Evolutionary conservation across 1,284 basidiomycete genomes (phyloP), one percentile per base, ranked within the genome.

Genomic region (Apiotrichum gracile): DNA sequence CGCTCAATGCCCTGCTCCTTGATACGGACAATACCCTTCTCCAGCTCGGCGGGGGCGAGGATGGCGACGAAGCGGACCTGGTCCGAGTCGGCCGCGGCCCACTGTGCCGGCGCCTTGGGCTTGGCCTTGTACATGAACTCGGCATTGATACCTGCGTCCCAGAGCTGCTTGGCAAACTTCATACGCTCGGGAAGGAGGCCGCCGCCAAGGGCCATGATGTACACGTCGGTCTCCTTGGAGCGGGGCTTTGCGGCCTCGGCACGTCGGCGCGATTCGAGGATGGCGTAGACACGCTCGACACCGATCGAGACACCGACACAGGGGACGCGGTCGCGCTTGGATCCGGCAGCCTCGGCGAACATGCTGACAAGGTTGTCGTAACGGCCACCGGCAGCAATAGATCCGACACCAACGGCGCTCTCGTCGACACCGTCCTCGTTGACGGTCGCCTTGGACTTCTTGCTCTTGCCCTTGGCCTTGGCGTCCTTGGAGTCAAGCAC

Each of bases 301-400:
- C 96, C 96, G 61, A 98, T 87, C 60, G 85, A 89, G 31, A 97
- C 83, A 22, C 96, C 94, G 13, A 98, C 85, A 72, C 96, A 99
- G 0, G 93, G 94, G 50, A 94, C 82, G 8, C 80, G 77, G 37
- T 63, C 69, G 49, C 69, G 73, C 60, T 71, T 73, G 16, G 65
- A 86, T 0, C 86, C 81, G 0, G 88, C 86, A 0, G 89, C 86
- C 7, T 87, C 81, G 21, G 85, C 82, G 76, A 99, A 97, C 80
- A 93, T 85, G 45, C 88, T 87, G 2, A 98, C 94, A n/a, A 99
- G 85, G 61, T 88, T 87, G 78, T 98, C 94, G 78, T 98, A 98
- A 42, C 94, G 82, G 14, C 96, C 94, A 19, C 96, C 96, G 0
- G 90, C 96, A 8, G 94, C 96, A 68, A 99, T 96, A 19, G 92